Conservation (phyloP, 225 moss, liverwort and hornwort species). For the Thuidium tamariscinum region DNA sequence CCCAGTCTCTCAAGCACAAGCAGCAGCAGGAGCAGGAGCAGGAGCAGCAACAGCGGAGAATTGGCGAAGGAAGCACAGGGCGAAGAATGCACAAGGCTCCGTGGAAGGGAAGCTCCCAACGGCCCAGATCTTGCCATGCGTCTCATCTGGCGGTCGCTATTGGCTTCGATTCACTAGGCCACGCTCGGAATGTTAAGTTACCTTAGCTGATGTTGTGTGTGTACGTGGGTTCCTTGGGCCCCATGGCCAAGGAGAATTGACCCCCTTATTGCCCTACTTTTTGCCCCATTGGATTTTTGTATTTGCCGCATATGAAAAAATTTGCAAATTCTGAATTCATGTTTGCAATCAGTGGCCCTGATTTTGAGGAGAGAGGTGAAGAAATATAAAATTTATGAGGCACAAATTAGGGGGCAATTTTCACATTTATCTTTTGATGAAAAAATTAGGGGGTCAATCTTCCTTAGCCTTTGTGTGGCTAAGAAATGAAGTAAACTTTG, state of each 20-base stretch:
- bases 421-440: too few species aligned
- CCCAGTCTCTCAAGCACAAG: background rate
- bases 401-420: too few species aligned
- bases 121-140: conserved; percentile 3
- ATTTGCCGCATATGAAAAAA: too few species aligned
- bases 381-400: too few species aligned
- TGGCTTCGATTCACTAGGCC: background rate
- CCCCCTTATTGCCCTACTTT: too few species aligned
- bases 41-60: background rate
- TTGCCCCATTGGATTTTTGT: too few species aligned
- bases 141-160: background rate
- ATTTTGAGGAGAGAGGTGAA: too few species aligned
- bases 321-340: too few species aligned
- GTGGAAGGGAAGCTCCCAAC: background rate
- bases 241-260: background rate
- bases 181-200: background rate
- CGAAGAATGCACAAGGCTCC: background rate
- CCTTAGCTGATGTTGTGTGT: background rate
- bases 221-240: background rate
- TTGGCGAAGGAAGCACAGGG: background rate
- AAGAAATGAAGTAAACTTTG: background rate
- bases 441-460: too few species aligned
- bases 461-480: too few species aligned
- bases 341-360: too few species aligned
- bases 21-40: background rate